Evolutionary conservation across 1,284 basidiomycete genomes (phyloP).

Genomic region (Takashimella tepidaria): DNA sequence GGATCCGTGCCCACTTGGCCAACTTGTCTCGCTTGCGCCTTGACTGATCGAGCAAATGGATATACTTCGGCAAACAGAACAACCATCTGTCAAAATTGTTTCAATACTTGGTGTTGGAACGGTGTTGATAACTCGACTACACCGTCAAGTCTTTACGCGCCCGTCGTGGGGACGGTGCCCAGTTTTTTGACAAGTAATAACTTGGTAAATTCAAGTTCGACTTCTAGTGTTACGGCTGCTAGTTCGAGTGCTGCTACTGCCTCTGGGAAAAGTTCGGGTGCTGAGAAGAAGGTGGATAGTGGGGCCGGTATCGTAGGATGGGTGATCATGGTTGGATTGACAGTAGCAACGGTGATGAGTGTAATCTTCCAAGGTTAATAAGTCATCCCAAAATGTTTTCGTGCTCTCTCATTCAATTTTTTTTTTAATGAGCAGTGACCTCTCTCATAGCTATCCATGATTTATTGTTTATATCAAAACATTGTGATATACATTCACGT

Average conservation of each 20-base stretch:
- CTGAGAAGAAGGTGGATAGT: not conserved
- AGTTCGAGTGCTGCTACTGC: not conserved
- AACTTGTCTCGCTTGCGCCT: slow-evolving; percentile 48
- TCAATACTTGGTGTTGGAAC: slow-evolving; percentile 47
- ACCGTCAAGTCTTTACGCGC: slow-evolving; percentile 24
- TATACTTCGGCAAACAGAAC: slow-evolving; percentile 33
- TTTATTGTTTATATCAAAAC: no score
- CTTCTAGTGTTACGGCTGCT: not conserved
- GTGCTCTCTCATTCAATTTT: no score
- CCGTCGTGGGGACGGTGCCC: slow-evolving; percentile 52
- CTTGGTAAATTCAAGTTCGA: not conserved
- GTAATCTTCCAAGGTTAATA: no score
- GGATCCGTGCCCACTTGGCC: slow-evolving; percentile 42
- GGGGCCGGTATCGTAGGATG: not conserved
- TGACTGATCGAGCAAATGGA: slow-evolving; percentile 45
- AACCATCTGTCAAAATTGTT: slow-evolving; percentile 42
- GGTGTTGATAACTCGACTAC: slow-evolving; percentile 29
- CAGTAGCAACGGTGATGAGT: no score
- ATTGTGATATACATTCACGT: no score
- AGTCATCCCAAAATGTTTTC: no score
- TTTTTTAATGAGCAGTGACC: no score
- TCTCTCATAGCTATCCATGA: no score
- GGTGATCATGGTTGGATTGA: no score
- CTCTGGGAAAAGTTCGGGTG: not conserved
- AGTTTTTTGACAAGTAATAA: slow-evolving; percentile 15